Evolutionary conservation across 768 basidiomycete genomes (phyloP), one percentile per base, ranked within the genome.

Genomic region (Calocera viscosa): DNA sequence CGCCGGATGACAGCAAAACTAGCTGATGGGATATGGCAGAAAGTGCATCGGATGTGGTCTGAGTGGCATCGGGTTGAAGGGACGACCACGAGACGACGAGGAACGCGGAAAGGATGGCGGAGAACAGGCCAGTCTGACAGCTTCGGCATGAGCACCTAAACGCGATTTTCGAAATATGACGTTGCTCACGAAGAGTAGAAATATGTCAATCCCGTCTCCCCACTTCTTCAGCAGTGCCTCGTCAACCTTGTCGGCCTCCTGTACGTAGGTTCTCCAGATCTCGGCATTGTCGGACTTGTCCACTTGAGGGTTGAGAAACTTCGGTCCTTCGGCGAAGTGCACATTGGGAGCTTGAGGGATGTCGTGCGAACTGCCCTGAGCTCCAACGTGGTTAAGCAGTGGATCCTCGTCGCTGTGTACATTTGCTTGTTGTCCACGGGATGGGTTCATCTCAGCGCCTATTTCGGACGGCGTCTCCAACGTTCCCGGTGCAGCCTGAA

Each of bases 151-250:
- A 38, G 35, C 35, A 5, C 14, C 7, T 14, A 38, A 38, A 5
- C 35, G 35, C 5, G 35, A 38, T 5, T 5, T 14, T 5, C 7
- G 14, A 38, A 38, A 5, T 14, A 38, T 38, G 35, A 38, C 7
- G 35, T n/a, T n/a, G 14, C 35, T 5, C 69, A 78, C 78, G 53
- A 79, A 79, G 35, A 79, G 77, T 1, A 78, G 72, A 34, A 78
- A 75, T 2, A 74, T 72, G 66, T 80, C 78, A 78, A 80, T 79
- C 43, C 77, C 77, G 8, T 74, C 75, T 67, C 77, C 80, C 78
- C 78, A 80, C 35, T 75, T 75, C 68, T 75, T 72, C 1, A 75
- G 74, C 60, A 77, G 70, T 26, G 71, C 69, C 64, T 69, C 71
- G 65, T 79, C 75, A 39, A 76, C 68, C 60, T 73, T 75, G 65